A percentile compares a stretch with the other conserved stretches of the same genome.
Evolutionary conservation across 345 rosid genomes (phyloP).

Genomic region (Populus pruinosa): DNA sequence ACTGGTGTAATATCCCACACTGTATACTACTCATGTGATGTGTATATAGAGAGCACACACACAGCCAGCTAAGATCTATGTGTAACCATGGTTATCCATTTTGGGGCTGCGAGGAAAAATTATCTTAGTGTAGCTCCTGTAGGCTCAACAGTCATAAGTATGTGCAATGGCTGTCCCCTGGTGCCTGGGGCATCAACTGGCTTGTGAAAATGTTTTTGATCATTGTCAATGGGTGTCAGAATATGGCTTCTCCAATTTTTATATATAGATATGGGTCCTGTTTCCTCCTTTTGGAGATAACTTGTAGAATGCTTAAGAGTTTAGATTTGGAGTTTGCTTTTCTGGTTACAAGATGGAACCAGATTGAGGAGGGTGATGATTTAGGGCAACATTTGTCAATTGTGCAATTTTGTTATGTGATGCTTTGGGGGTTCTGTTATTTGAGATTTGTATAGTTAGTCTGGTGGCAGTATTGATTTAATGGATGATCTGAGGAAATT

Average conservation of each 20-base stretch:
- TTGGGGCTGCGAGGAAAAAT: background rate
- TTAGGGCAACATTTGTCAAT: background rate
- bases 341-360: background rate
- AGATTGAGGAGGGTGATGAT: background rate
- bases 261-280: background rate
- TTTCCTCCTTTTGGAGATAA: background rate
- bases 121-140: background rate
- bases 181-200: background rate
- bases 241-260: background rate
- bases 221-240: background rate
- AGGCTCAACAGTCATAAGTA: background rate
- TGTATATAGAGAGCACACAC: too few species aligned
- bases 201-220: background rate
- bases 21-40: background rate
- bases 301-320: background rate
- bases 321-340: background rate
- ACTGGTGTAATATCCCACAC: background rate
- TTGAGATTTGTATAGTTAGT: background rate
- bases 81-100: background rate
- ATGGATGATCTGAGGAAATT: background rate
- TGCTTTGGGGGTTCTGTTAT: background rate
- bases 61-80: background rate
- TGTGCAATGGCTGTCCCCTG: background rate
- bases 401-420: too few species aligned
- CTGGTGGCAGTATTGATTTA: background rate